A percentile compares a stretch with the other conserved stretches of the same genome.
These are phyloP conservation scores for Saccharomycopsis hybrid DNA, from an alignment of 1,139 yeast species.

Conservation along the genomic window DNA sequence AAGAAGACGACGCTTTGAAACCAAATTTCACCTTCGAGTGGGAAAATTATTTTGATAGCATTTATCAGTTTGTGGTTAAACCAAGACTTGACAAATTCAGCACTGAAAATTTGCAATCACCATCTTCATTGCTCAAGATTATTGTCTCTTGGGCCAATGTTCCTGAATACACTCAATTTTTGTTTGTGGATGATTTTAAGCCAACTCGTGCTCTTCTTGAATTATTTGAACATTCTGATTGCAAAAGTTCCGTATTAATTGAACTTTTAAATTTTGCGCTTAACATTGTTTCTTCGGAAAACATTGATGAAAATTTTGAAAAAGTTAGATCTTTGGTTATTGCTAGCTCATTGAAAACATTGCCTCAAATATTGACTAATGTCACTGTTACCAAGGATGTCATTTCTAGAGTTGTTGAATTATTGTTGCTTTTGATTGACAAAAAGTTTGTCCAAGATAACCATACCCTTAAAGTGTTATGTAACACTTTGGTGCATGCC, in stretches of 20 bases:
- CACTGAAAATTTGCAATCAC: slow-evolving; percentile 72
- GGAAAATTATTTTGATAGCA: slow-evolving; percentile 44
- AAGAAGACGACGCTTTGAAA: slow-evolving; percentile 23
- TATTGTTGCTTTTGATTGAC: slow-evolving; percentile 50
- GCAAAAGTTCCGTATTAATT: slow-evolving; percentile 62
- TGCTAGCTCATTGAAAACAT: slow-evolving; percentile 43
- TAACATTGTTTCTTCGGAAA: slow-evolving; percentile 36
- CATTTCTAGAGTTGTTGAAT: slow-evolving; percentile 45
- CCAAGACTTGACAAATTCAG: slow-evolving; percentile 68
- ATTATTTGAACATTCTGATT: slow-evolving; percentile 45
- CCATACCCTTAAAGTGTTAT: slow-evolving; percentile 36
- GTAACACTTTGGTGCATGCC: slow-evolving; percentile 54
- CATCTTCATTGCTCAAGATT: slow-evolving; percentile 70
- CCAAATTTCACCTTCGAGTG: slow-evolving; percentile 42
- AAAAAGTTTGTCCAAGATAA: slow-evolving; percentile 55
- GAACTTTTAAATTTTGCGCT: slow-evolving; percentile 52
- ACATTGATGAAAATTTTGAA: slow-evolving; percentile 39
- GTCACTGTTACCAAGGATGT: slow-evolving; percentile 40
- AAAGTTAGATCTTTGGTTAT: slow-evolving; percentile 51
- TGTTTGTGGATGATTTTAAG: slow-evolving; percentile 50
- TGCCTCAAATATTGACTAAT: slow-evolving; percentile 44
- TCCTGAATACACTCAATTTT: slow-evolving; percentile 42
- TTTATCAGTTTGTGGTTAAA: slow-evolving; percentile 49
- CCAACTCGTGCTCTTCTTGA: slow-evolving; percentile 52
- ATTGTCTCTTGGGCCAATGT: slow-evolving; percentile 57